Evolutionary conservation across 192 early-diverging fungal species (phyloP), one percentile per base, ranked within the genome.

Genomic region (Backusella mclennaniae): DNA sequence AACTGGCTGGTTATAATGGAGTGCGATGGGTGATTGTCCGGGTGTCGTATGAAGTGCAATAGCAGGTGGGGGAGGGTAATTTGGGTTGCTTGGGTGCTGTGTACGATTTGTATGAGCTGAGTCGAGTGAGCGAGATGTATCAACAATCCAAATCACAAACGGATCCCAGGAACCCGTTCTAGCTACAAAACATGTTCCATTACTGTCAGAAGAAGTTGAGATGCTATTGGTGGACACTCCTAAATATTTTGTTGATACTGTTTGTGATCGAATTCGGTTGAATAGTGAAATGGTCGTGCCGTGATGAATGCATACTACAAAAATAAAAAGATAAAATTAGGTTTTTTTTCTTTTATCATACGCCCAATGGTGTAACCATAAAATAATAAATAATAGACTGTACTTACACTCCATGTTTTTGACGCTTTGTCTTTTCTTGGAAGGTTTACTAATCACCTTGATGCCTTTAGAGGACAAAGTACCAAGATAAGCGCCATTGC

Each of bases 371-470:
- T 63, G 56, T 71, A 46, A 74, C 42, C 23, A 11, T 23, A 12
- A 29, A 42, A 59, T n/a, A 9, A 52, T n/a, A 9, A 52, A 59
- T 59, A 36, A 35, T 69, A 26, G 21, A 41, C 9, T 69, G 19
- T 19, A 76, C 75, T 76, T 70, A 76, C 75, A 80, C 75, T 93
- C 90, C 78, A 92, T 90, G 82, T 93, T 93, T 78, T 95, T 94
- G 17, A 89, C 87, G 63, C 91, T 95, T 76, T 95, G 93, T 38
- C 92, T 88, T 85, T 96, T 96, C 84, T 95, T 96, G 52, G 91
- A 93, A 3, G 96, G 95, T 83, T 98, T 97, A 74, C 92, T 93
- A 67, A 97, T 96, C 19, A 96, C 93, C 73, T 93, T 94, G 75
- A 98, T 92, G 15, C 92, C 90, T 41, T 87, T 88, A 69, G 92